Evolutionary conservation across 2,329 filamentous ascomycete genomes (phyloP).

Genomic region (Triangularia verruculosa): DNA sequence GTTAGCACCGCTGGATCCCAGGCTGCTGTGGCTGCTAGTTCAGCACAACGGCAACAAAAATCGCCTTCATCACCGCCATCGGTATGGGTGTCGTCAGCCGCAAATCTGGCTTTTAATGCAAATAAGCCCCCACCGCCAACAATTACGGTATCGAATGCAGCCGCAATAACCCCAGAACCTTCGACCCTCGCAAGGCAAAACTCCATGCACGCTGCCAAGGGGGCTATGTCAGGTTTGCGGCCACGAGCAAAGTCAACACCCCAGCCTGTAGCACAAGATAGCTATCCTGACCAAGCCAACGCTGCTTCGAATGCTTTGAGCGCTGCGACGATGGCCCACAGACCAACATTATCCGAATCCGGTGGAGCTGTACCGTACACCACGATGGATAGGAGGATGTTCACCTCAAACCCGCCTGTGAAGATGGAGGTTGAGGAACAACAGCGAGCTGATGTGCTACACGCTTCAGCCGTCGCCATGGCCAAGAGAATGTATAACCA

Average conservation of each 20-base stretch:
- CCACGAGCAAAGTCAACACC: constrained; percentile 65
- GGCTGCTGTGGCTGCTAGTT: constrained; percentile 65
- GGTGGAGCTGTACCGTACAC: constrained; percentile 66
- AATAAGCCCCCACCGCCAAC: constrained; percentile 23
- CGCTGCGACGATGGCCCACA: constrained; percentile 68
- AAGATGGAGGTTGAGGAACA: constrained; percentile 71
- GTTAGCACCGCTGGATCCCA: constrained; percentile 64
- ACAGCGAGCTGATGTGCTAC: constrained; percentile 67
- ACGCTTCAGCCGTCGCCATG: constrained; percentile 84
- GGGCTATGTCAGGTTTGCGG: constrained; percentile 62
- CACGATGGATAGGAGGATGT: constrained; percentile 71
- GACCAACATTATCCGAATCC: constrained; percentile 43
- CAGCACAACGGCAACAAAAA: constrained; percentile 42
- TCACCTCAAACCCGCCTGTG: constrained; percentile 71
- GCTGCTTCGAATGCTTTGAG: constrained; percentile 67
- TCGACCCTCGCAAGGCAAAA: constrained; percentile 54
- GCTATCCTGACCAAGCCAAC: constrained; percentile 56
- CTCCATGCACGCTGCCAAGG: constrained; percentile 72
- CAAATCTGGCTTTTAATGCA: constrained; percentile 48
- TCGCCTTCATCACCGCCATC: constrained; percentile 21
- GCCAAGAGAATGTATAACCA: constrained; percentile 79
- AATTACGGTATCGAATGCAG: constrained; percentile 1
- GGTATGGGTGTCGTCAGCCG: constrained; percentile 64
- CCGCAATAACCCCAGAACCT: constrained; percentile 38
- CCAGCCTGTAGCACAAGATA: constrained; percentile 38